Base-by-base conservation (phyloP, 2,329 filamentous ascomycete genomes). In the Pyricularia sp. region DNA sequence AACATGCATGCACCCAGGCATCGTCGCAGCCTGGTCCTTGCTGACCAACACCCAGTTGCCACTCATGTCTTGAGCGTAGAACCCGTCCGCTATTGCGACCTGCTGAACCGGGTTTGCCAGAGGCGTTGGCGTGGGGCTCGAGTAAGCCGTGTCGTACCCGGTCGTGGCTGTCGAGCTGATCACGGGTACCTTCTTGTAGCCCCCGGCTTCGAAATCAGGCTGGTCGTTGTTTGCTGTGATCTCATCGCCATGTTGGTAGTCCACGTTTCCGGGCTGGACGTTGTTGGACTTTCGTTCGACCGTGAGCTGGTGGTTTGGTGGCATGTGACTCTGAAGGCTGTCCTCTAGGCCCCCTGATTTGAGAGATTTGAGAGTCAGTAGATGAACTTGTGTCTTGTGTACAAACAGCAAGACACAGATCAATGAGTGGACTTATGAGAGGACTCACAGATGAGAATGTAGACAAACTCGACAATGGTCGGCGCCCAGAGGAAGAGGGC, bases 401-500 rank as follows among this genome's bases (percentile, higher is more conserved):
- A n/a, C 0, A 49, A n/a, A 49, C 4, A 13, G 7, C n/a, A 49
- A n/a, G 19, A 9, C 1, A 12, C 7, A 6, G 53, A 13, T 24
- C 4, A 12, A 60, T 62, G 31, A 28, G 8, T 30, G 8, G 30
- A 67, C 66, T 61, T 31, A 60, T 62, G n/a, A 28, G 8, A 12
- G 13, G 30, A 67, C 66, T 61, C 30, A 67, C 66, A 68, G 0
- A 67, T 8, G 0, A 68, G 31, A 4, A 68, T 60, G 44, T 64
- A 68, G 12, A 31, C 16, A 31, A 68, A 63, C 31, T 68, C 66
- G 12, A 59, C 60, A 2, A 65, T 26, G 2, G 64, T 62, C 3
- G 67, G 68, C 0, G 24, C 65, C 65, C 65, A 68, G 2, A 65
- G 63, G 13, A 65, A 64, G 22, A 69, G 63, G 12, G 68, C 66